Base-by-base conservation (phyloP, 1,284 basidiomycete species). In the Clitocybe nebularis region DNA sequence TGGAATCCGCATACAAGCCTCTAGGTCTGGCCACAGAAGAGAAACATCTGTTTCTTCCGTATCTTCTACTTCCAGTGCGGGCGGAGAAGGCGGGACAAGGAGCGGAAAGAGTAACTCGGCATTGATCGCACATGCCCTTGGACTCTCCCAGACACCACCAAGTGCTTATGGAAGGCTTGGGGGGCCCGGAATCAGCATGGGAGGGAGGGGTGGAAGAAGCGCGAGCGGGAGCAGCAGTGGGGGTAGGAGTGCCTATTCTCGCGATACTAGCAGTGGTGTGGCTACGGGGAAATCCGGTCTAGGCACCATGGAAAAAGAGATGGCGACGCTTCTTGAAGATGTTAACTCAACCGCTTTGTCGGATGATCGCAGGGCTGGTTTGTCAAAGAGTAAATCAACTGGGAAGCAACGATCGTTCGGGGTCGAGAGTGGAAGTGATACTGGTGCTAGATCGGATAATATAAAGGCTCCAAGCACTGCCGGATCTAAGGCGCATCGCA, bases 271-370 rank as follows among this genome's bases (percentile, higher is more conserved):
- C 36, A 55, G 49, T 1, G 41, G 46, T 21, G 56, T 43, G 14
- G 56, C 58, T 14, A 53, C 51, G 3, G 58, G 62, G 17, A 48
- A 28, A n/a, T 36, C 29, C 63, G 49, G 39, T 36, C 32, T 43
- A 49, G 48, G 52, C 3, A 30, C 59, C 19, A 56, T 76, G 47
- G 73, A 75, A 45, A 62, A 60, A 36, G 72, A 69, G 26, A 68
- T 78, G 67, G 75, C 75, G 52, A 69, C 67, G 5, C 61, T 77
- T 39, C 61, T 72, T 47, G 75, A 75, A 47, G 69, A 74, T 35
- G 37, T 16, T 16, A 41, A 35, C 28, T 39, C 36, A 4, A 29
- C 14, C n/a, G 26, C 14, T 11, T 16, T 22, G n/a, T 32, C 19
- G 26, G 47, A 48, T 22, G 46, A 53, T 20, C 37, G 25, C 16